phyloP scores from a whole-genome alignment of 805 yeast species.

The Cyberlindnera maclurae region DNA sequence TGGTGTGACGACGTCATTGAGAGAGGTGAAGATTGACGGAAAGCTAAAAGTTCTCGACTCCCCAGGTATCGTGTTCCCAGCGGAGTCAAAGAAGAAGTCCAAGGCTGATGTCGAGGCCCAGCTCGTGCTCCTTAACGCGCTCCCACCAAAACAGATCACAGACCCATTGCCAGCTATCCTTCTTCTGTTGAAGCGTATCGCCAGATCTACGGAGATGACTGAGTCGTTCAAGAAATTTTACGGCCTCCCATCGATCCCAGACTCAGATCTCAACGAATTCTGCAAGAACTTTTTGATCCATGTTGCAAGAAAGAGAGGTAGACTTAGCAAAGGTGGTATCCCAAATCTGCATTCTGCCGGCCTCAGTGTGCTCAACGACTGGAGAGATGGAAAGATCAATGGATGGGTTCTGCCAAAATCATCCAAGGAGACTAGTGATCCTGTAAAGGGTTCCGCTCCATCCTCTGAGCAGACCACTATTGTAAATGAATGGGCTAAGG shows the following conservation, averaged over 20 bases:
- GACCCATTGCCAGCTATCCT: constrained; percentile 84
- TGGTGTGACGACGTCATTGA: constrained; percentile 87
- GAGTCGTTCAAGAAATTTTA: constrained; percentile 68
- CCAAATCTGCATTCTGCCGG: constrained; percentile 89
- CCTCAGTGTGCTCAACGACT: constrained; percentile 73
- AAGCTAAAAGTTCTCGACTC: constrained; percentile 86
- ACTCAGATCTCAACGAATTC: constrained; percentile 64
- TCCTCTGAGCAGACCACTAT: constrained; percentile 54
- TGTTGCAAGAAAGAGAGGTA: constrained; percentile 86
- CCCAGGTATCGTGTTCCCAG: constrained; percentile 96
- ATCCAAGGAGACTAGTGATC: constrained; percentile 35
- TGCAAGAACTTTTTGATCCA: constrained; percentile 84
- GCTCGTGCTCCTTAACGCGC: constrained; percentile 76
- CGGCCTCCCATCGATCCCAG: constrained; percentile 73
- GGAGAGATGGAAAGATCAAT: constrained; percentile 93
- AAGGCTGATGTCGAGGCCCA: constrained; percentile 78
- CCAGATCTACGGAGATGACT: constrained; percentile 71
- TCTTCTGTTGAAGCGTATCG: constrained; percentile 65
- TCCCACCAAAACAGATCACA: constrained; percentile 76
- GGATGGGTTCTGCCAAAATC: constrained; percentile 84
- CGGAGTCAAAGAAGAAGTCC: constrained; percentile 39
- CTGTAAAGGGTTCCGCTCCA: constrained; percentile 26
- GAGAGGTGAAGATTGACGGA: constrained; percentile 89
- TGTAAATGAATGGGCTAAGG: constrained; percentile 89
- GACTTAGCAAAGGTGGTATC: constrained; percentile 87